A percentile compares a stretch with the other conserved stretches of the same genome.
These are phyloP conservation scores for Periconia sp. DNA, from an alignment of 2,329 filamentous ascomycete genomes.

Conservation along the genomic window DNA sequence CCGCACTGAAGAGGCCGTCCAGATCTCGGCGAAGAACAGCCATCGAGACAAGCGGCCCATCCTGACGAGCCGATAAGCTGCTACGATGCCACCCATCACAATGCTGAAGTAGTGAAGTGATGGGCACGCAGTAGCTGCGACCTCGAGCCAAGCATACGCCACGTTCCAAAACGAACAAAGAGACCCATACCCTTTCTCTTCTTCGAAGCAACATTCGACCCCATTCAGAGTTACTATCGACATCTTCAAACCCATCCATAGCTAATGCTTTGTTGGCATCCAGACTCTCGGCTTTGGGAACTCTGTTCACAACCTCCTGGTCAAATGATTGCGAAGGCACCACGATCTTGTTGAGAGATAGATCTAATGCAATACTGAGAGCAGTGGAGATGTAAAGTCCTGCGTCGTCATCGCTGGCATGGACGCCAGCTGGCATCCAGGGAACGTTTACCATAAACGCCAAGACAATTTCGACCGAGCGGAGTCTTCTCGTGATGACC, in stretches of 20 bases:
- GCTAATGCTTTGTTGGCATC: slow-evolving; percentile 65
- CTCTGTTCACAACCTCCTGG: slow-evolving; percentile 47
- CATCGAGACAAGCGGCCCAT: slow-evolving; percentile 72
- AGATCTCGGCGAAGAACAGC: slow-evolving; percentile 69
- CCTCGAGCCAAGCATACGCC: slow-evolving; percentile 73
- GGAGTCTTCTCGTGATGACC: slow-evolving; percentile 62
- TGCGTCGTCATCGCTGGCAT: slow-evolving; percentile 72
- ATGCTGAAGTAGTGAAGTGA: slow-evolving; percentile 65
- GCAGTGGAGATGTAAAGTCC: slow-evolving; percentile 72
- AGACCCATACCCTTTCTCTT: slow-evolving; percentile 70
- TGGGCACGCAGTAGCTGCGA: slow-evolving; percentile 67
- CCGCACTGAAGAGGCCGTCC: slow-evolving; percentile 59
- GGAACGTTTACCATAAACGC: slow-evolving; percentile 76
- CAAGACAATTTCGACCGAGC: slow-evolving; percentile 73
- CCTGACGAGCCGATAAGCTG: slow-evolving; percentile 64
- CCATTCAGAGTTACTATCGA: slow-evolving; percentile 62
- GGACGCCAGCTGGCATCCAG: slow-evolving; percentile 69
- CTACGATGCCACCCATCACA: slow-evolving; percentile 71
- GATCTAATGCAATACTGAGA: slow-evolving; percentile 67
- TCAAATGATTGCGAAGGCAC: slow-evolving; percentile 56
- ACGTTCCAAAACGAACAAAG: slow-evolving; percentile 71
- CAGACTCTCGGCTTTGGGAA: slow-evolving; percentile 70
- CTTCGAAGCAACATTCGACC: slow-evolving; percentile 64
- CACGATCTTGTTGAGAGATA: slow-evolving; percentile 71
- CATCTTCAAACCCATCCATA: slow-evolving; percentile 67